These are phyloP conservation scores for Puccinia coronata DNA, from an alignment of 1,284 basidiomycete species.

Conservation along the genomic window DNA sequence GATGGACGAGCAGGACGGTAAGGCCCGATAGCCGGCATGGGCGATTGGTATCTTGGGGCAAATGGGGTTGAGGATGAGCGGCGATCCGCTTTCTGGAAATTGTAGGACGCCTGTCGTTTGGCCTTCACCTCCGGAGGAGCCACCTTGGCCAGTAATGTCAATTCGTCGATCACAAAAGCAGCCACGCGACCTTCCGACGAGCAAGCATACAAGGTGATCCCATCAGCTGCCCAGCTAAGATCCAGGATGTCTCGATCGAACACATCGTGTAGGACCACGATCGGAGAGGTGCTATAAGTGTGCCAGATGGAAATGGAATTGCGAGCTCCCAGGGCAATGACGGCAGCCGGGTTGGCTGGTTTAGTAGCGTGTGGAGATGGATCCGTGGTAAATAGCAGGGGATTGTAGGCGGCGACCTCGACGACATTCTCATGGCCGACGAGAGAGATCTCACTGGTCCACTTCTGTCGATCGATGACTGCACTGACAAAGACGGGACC, in stretches of 20 bases:
- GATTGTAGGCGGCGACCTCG: constrained; percentile 91
- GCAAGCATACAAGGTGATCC: constrained; percentile 85
- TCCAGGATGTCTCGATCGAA: constrained; percentile 95
- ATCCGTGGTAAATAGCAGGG: constrained; percentile 82
- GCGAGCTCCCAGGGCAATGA: constrained; percentile 87
- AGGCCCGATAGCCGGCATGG: constrained; percentile 52
- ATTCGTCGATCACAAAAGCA: constrained; percentile 74
- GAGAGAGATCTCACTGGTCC: constrained; percentile 85
- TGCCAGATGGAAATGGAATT: constrained; percentile 77
- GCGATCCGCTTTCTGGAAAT: constrained; percentile 62
- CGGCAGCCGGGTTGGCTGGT: constrained; percentile 74
- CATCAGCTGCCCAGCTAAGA: constrained; percentile 88
- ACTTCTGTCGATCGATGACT: constrained; percentile 81
- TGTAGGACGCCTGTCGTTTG: constrained; percentile 76
- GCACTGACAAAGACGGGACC: constrained; percentile 97
- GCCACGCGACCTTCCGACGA: constrained; percentile 93
- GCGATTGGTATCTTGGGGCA: constrained; percentile 22
- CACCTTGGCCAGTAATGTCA: constrained; percentile 78
- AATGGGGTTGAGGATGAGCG: constrained; percentile 10
- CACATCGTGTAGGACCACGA: constrained; percentile 88
- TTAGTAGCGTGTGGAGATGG: constrained; percentile 66
- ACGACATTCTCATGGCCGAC: constrained; percentile 97
- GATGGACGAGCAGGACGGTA: constrained; percentile 52
- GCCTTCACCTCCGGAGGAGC: constrained; percentile 73
- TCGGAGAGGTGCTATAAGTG: constrained; percentile 81